Percentiles rank a stretch among this genome's conserved stretches.
Conservation (phyloP, 108 stramenopile species). For the Cyclotella sp. region DNA sequence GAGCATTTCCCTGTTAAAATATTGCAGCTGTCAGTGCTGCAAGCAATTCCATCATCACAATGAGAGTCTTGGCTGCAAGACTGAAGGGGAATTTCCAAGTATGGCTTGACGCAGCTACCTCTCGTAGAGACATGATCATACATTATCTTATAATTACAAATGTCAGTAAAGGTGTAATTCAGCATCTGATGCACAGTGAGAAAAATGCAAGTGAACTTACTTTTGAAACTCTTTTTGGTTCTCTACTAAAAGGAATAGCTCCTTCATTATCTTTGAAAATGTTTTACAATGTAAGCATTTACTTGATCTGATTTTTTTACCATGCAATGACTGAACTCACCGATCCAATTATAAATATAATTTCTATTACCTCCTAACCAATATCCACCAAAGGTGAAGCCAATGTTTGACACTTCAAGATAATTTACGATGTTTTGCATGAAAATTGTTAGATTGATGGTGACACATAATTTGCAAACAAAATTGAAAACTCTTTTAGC, state of each 20-base stretch:
- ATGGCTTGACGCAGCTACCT: not conserved
- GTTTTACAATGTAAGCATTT: not conserved
- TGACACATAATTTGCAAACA: no score
- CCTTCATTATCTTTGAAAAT: not conserved
- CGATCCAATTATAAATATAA: conserved; percentile 16
- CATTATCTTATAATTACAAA: no score
- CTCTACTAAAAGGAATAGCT: not conserved
- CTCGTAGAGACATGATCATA: not conserved
- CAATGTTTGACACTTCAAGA: not conserved
- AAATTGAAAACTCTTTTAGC: no score
- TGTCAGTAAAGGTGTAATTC: no score
- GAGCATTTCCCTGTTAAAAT: not conserved
- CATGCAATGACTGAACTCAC: not conserved
- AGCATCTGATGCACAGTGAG: no score
- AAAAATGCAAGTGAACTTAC: no score
- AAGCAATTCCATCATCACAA: conserved; percentile 1
- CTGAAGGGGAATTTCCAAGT: not conserved
- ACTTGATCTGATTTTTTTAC: not conserved
- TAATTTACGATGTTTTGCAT: no score
- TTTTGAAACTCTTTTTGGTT: conserved; percentile 10
- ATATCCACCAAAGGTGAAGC: not conserved
- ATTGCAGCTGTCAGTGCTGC: conserved; percentile 3
- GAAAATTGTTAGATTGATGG: no score
- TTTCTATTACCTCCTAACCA: not conserved
- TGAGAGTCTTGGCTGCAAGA: conserved; percentile 3